Conservation (phyloP, 345 rosid species). For the Gossypium turneri region DNA sequence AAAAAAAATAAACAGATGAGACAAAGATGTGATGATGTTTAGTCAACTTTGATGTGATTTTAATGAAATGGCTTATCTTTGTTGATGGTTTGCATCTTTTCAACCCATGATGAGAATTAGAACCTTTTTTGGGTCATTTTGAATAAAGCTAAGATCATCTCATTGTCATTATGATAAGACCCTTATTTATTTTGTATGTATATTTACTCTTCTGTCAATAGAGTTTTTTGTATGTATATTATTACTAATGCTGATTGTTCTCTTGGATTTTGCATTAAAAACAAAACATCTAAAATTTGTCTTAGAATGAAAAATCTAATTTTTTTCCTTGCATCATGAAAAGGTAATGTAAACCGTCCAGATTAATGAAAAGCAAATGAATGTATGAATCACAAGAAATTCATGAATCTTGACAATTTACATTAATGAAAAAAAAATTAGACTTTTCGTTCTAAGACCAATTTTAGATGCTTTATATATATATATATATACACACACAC, state of each 20-base stretch:
- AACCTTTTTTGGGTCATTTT: neutral
- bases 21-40: neutral
- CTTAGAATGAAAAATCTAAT: neutral
- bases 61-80: neutral
- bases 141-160: neutral
- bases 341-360: constrained; percentile 18
- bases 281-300: neutral
- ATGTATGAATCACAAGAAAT: constrained; percentile 37
- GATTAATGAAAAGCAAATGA: constrained; percentile 21
- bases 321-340: constrained; percentile 12
- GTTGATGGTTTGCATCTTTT: neutral
- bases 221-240: too few relatives aligned
- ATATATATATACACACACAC: too few relatives aligned
- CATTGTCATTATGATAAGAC: neutral
- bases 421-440: neutral
- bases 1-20: neutral
- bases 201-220: too few relatives aligned
- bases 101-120: neutral
- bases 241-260: constrained; percentile 25
- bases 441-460: neutral
- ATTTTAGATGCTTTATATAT: neutral
- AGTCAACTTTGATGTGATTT: neutral
- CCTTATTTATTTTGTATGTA: too few relatives aligned
- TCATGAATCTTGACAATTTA: constrained; percentile 34
- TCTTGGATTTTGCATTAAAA: constrained; percentile 20